Base-by-base conservation (phyloP, 179 eudicot species). In the Dionaea muscipula region DNA sequence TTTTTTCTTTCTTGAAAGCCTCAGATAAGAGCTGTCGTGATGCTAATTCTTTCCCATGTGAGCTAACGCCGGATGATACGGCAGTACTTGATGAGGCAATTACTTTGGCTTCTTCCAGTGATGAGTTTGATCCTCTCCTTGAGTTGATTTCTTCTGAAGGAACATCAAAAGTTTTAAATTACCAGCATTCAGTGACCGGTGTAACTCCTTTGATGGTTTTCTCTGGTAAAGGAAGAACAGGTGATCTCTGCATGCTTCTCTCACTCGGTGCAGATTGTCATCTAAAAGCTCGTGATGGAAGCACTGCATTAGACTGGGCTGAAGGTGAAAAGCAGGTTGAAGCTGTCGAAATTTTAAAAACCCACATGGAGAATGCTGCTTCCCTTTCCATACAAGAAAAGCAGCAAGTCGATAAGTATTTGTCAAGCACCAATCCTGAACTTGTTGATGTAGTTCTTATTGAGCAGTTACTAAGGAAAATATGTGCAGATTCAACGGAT, bases 171-270 rank as follows among this genome's bases (percentile, higher is more conserved):
- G 61, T 73, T 47, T 49, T 72, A 39, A 85, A 93, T 69, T 83
- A 73, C 59, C 94, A 81, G 80, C 96, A 88, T 51, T 82, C 96
- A n/a, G 47, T 26, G 53, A 83, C 81, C n/a, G 84, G 95, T 72
- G 75, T 80, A 39, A 79, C 96, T 21, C 85, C 99, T 4, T 75
- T 93, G 63, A 93, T 88, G 96, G 94, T 83, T 55, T 74, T 82
- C 62, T 78, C 96, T 3, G 75, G 74, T 21, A 88, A 88, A 77
- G 99, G 96, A 21, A 81, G 75, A 65, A 73, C 81, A 26, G 78
- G 78, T 55, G 86, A 88, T 72, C 66, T 88, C 35, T 79, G 82
- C 72, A 82, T 80, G 77, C 94, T 93, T 56, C 96, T 93, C 46
- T 81, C 95, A 20, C 62, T 85, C 51, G 99, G 99, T 40, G 99